A percentile compares a stretch with the other conserved stretches of the same genome.
Evolutionary conservation across 2,329 filamentous ascomycete species (phyloP).

Genomic region (Alternaria brassicicola): DNA sequence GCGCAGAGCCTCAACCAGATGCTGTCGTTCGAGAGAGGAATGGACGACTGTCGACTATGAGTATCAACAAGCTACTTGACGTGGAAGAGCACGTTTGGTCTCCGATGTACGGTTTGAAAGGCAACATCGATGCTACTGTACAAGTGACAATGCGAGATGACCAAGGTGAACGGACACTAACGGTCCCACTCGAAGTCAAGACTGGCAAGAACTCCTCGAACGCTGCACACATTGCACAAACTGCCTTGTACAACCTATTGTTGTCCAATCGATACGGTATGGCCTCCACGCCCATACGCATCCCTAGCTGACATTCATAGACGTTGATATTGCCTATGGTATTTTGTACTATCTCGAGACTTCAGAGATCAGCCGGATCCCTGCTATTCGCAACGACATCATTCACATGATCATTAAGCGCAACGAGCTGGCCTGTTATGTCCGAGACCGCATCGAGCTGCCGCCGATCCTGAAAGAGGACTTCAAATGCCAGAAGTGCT

Average conservation of each 20-base stretch:
- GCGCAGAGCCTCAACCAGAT: constrained; percentile 69
- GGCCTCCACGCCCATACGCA: constrained; percentile 16
- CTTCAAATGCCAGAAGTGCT: constrained; percentile 83
- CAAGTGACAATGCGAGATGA: constrained; percentile 81
- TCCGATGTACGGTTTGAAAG: constrained; percentile 94
- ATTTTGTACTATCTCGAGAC: constrained; percentile 95
- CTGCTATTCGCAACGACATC: constrained; percentile 83
- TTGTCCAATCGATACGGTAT: constrained; percentile 86
- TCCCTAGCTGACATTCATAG: constrained; percentile 49
- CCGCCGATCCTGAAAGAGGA: constrained; percentile 86
- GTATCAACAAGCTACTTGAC: constrained; percentile 90
- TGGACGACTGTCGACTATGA: constrained; percentile 77
- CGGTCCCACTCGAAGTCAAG: constrained; percentile 94
- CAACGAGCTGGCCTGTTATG: constrained; percentile 84
- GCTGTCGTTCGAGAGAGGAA: constrained; percentile 81
- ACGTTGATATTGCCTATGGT: constrained; percentile 87
- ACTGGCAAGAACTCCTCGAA: constrained; percentile 83
- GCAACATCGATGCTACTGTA: constrained; percentile 96
- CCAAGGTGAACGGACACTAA: constrained; percentile 69
- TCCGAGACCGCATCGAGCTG: constrained; percentile 80
- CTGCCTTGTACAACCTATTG: constrained; percentile 89
- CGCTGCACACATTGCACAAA: constrained; percentile 87
- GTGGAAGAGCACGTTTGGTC: constrained; percentile 99
- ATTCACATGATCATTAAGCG: constrained; percentile 97
- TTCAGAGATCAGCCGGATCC: constrained; percentile 83